Percentiles rank a stretch among this genome's conserved stretches.
Evolutionary conservation across 176 grass and related monocot genomes (phyloP).

Genomic region (Pharus latifolius): DNA sequence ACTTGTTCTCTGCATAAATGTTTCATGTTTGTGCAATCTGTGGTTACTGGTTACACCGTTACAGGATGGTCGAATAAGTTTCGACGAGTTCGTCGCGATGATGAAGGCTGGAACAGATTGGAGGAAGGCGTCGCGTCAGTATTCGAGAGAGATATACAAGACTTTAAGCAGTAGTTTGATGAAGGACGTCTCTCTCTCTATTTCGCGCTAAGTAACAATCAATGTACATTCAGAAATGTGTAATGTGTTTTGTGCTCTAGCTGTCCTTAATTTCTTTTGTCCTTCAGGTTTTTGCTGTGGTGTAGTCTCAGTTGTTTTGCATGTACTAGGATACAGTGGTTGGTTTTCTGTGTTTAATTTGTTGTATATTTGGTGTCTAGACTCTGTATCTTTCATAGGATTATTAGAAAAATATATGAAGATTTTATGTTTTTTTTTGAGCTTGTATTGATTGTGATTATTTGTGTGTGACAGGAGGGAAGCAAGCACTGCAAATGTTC

Average conservation of each 20-base stretch:
- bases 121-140: conserved; percentile 93
- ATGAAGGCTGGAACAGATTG: conserved; percentile 93
- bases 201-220: conserved; percentile 7
- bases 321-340: too few species aligned
- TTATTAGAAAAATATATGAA: not conserved
- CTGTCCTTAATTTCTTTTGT: too few species aligned
- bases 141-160: conserved; percentile 83
- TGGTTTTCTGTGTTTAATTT: not conserved
- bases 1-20: not conserved
- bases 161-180: conserved; percentile 76
- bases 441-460: not conserved
- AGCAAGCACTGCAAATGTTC: not conserved
- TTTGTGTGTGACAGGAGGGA: not conserved
- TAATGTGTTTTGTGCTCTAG: too few species aligned
- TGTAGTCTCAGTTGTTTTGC: too few species aligned
- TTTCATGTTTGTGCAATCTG: too few species aligned
- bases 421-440: too few species aligned
- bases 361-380: not conserved
- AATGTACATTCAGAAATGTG: too few species aligned
- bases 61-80: conserved; percentile 75
- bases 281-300: too few species aligned
- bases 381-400: not conserved
- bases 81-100: conserved; percentile 77
- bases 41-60: not conserved
- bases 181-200: conserved; percentile 57